Conservation (phyloP, 805 yeast species). For the Starmerella kuoi region DNA sequence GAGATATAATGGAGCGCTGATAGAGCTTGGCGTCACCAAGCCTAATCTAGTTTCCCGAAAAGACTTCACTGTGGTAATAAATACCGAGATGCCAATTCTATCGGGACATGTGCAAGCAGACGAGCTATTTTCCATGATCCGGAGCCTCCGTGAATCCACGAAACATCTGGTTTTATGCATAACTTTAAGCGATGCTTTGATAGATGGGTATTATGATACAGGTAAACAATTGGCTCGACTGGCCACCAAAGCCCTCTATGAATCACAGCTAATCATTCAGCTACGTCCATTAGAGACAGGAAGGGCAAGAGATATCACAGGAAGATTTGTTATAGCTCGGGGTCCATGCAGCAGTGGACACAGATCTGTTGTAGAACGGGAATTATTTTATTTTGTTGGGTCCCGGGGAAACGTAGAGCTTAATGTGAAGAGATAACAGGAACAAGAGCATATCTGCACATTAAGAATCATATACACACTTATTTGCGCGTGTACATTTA, state of each 20-base stretch:
- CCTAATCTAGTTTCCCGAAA: constrained; percentile 2
- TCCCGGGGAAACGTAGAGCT: constrained; percentile 8
- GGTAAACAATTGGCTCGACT: constrained; percentile 35
- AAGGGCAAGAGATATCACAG: constrained; percentile 71
- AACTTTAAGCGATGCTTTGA: constrained; percentile 32
- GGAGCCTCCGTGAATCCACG: constrained; percentile 28
- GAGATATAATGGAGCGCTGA: neutral
- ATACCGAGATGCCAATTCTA: constrained; percentile 11
- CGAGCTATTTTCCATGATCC: constrained; percentile 30
- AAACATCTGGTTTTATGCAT: constrained; percentile 30
- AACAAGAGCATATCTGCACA: neutral
- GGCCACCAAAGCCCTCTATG: constrained; percentile 38
- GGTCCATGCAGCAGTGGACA: constrained; percentile 39
- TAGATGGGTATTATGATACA: constrained; percentile 27
- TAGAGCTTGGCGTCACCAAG: neutral
- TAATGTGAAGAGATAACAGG: neutral
- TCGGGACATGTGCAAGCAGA: constrained; percentile 23
- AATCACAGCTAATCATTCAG: constrained; percentile 41
- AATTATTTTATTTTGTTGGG: constrained; percentile 12
- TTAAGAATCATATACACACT: neutral
- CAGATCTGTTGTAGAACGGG: constrained; percentile 9
- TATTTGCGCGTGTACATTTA: too few relatives aligned
- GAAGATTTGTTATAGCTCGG: constrained; percentile 45
- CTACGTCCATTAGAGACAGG: constrained; percentile 66
- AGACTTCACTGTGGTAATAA: constrained; percentile 1